phyloP scores from a whole-genome alignment of 352 stramenopile species.

The Phytopythium delawarense region DNA sequence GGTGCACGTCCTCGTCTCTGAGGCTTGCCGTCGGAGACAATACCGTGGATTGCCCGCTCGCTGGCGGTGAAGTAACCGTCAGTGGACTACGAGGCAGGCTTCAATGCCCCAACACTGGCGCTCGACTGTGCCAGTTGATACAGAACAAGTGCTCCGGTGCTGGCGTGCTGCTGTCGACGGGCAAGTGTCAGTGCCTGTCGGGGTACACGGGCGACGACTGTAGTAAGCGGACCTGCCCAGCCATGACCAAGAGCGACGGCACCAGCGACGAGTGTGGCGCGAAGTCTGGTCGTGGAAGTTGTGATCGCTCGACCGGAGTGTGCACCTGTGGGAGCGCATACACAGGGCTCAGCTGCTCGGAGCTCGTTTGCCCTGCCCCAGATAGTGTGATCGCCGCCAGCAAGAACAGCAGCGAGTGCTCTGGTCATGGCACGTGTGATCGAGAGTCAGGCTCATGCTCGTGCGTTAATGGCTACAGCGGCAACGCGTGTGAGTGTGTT shows the following conservation, averaged over 20 bases:
- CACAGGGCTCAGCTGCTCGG: slow-evolving; percentile 52
- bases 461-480: slow-evolving; percentile 50
- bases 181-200: slow-evolving; percentile 51
- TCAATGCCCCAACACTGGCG: slow-evolving; percentile 36
- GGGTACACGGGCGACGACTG: slow-evolving; percentile 53
- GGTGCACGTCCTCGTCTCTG: slow-evolving; percentile 37
- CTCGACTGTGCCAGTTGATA: slow-evolving; percentile 55
- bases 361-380: slow-evolving; percentile 43
- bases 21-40: slow-evolving; percentile 43
- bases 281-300: slow-evolving; percentile 28
- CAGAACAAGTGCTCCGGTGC: slow-evolving; percentile 65
- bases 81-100: slow-evolving; percentile 46
- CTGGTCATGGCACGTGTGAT: slow-evolving; percentile 58
- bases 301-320: slow-evolving; percentile 34
- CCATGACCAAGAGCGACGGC: slow-evolving; percentile 9
- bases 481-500: slow-evolving; percentile 66
- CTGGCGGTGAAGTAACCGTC: slow-evolving; percentile 52
- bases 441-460: slow-evolving; percentile 38
- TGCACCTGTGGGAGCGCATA: slow-evolving; percentile 49
- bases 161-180: slow-evolving; percentile 46
- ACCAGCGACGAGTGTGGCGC: slow-evolving; percentile 40
- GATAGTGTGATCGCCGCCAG: slow-evolving; percentile 7
- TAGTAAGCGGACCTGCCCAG: slow-evolving; percentile 42
- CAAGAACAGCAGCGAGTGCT: slow-evolving; percentile 59
- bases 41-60: slow-evolving; percentile 52